Percentiles rank a stretch among this genome's conserved stretches.
These are phyloP conservation scores for Hypoxylon sp. DNA, from an alignment of 2,329 filamentous ascomycete species.

Conservation along the genomic window DNA sequence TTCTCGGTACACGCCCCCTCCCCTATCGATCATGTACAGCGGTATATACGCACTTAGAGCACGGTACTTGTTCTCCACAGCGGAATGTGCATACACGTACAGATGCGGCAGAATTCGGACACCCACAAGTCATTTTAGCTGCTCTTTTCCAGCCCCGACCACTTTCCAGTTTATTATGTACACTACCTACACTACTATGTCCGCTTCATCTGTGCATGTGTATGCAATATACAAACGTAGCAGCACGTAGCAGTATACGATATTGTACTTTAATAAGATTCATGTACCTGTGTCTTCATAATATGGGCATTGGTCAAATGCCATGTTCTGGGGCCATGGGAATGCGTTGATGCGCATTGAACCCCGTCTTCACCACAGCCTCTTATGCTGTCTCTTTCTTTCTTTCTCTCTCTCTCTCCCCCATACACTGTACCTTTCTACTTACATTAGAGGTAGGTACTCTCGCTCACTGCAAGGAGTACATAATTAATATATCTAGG, in stretches of 20 bases:
- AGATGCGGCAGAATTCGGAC: constrained; percentile 42
- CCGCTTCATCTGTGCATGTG: not conserved
- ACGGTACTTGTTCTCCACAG: constrained; percentile 41
- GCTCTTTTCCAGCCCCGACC: constrained; percentile 25
- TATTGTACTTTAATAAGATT: not conserved
- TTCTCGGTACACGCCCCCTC: constrained; percentile 31
- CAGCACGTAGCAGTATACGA: too few species aligned
- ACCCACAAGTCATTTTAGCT: constrained; percentile 18
- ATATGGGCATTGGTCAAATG: constrained; percentile 50
- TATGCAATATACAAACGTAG: constrained; percentile 26
- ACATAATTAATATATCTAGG: constrained; percentile 2
- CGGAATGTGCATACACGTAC: constrained; percentile 39
- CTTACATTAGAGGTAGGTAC: not conserved
- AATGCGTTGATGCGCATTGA: constrained; percentile 47
- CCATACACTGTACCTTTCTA: not conserved
- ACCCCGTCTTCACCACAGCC: not conserved
- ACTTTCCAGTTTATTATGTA: constrained; percentile 19
- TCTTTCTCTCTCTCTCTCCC: not conserved
- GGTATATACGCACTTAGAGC: constrained; percentile 24
- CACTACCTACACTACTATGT: constrained; percentile 1
- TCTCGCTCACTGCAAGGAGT: constrained; percentile 6
- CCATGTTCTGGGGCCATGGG: constrained; percentile 48
- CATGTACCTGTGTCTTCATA: constrained; percentile 13
- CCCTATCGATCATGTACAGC: constrained; percentile 22
- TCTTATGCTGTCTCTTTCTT: not conserved